Evolutionary conservation across 2,329 filamentous ascomycete species (phyloP).

Genomic region (Fusarium irregulare): DNA sequence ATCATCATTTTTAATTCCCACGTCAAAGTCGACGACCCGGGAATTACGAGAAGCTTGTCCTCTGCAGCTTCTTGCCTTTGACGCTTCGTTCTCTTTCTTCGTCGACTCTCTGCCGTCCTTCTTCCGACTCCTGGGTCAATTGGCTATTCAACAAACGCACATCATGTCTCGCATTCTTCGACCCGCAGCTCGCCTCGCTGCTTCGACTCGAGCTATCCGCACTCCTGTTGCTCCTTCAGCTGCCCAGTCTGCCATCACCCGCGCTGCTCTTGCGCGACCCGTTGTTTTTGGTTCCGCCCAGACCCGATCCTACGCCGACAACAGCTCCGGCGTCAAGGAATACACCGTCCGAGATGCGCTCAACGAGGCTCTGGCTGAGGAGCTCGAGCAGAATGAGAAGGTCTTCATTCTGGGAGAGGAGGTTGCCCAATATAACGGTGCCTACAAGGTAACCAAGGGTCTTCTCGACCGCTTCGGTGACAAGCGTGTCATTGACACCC

Average conservation of each 20-base stretch:
- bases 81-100: constrained; percentile 22
- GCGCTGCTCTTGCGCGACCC: constrained; percentile 53
- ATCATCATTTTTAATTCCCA: constrained; percentile 41
- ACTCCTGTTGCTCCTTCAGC: constrained; percentile 52
- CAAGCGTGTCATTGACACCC: constrained; percentile 96
- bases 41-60: constrained; percentile 42
- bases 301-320: constrained; percentile 67
- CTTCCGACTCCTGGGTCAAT: constrained; percentile 40
- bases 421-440: constrained; percentile 99
- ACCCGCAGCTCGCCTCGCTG: constrained; percentile 62
- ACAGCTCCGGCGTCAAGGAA: constrained; percentile 76
- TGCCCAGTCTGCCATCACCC: constrained; percentile 53
- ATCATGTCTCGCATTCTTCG: constrained; percentile 65
- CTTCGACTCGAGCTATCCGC: constrained; percentile 55
- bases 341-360: constrained; percentile 97
- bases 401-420: constrained; percentile 97
- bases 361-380: constrained; percentile 97
- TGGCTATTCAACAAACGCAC: constrained; percentile 38
- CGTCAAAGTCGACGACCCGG: constrained; percentile 44
- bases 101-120: constrained; percentile 24
- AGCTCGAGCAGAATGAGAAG: constrained; percentile 93
- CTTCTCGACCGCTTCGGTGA: constrained; percentile 97
- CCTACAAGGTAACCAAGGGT: constrained; percentile 99
- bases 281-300: constrained; percentile 57
- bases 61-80: constrained; percentile 40